Percentiles rank a stretch among this genome's conserved stretches.
Conservation (phyloP, 2,329 filamentous ascomycete genomes). For the Diplocarpon mali region DNA sequence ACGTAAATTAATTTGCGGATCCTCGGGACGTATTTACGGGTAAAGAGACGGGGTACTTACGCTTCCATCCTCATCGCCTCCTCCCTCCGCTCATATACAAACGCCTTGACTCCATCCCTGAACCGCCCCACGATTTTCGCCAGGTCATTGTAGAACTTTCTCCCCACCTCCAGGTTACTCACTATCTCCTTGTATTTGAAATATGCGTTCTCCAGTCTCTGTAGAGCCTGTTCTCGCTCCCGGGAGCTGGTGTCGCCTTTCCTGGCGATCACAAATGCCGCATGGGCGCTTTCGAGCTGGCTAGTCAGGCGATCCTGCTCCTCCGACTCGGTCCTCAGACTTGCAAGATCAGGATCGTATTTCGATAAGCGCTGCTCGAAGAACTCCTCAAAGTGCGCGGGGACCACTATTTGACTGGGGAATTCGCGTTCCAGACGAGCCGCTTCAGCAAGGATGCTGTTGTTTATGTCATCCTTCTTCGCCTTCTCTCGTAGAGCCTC, state of each 20-base stretch:
- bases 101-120: slow-evolving; percentile 66
- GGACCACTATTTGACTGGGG: slow-evolving; percentile 71
- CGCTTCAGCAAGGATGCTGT: slow-evolving; percentile 72
- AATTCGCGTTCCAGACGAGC: slow-evolving; percentile 77
- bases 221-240: slow-evolving; percentile 77
- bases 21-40: not conserved
- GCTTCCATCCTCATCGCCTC: slow-evolving; percentile 72
- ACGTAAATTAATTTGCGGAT: not conserved
- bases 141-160: slow-evolving; percentile 96
- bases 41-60: slow-evolving; percentile 34
- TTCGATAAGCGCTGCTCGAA: slow-evolving; percentile 73
- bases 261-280: slow-evolving; percentile 63
- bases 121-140: slow-evolving; percentile 79
- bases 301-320: slow-evolving; percentile 66
- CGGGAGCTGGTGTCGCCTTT: slow-evolving; percentile 45
- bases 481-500: slow-evolving; percentile 70
- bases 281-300: slow-evolving; percentile 64
- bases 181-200: slow-evolving; percentile 95
- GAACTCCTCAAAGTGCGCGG: slow-evolving; percentile 83
- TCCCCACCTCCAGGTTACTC: slow-evolving; percentile 77
- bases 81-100: slow-evolving; percentile 68
- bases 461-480: slow-evolving; percentile 78
- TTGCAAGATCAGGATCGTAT: slow-evolving; percentile 69
- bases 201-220: slow-evolving; percentile 82
- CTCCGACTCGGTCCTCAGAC: slow-evolving; percentile 56